Conservation (phyloP, 2,329 filamentous ascomycete species). For the Trichoderma sp. region DNA sequence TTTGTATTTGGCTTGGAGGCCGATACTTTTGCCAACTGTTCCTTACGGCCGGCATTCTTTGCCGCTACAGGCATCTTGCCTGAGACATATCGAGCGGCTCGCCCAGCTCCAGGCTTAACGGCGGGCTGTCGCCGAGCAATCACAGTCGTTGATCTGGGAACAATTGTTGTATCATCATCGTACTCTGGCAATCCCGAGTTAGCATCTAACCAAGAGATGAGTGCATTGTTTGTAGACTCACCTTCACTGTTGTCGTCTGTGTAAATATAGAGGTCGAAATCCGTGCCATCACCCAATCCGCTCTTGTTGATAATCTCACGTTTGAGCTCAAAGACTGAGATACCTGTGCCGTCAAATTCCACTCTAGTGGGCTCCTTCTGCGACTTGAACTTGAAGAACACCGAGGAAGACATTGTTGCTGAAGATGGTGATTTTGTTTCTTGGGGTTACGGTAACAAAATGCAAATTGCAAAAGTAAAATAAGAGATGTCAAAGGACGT, state of each 20-base stretch:
- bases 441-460: conserved; percentile 28
- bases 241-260: conserved; percentile 89
- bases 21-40: conserved; percentile 60
- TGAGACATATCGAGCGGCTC: conserved; percentile 91
- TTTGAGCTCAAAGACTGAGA: conserved; percentile 98
- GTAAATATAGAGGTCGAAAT: conserved; percentile 95
- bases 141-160: conserved; percentile 91
- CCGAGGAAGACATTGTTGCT: conserved; percentile 83
- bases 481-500: conserved; percentile 23
- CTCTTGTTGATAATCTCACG: conserved; percentile 96
- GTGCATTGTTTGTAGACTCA: conserved; percentile 47
- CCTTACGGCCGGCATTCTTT: conserved; percentile 73
- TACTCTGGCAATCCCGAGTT: conserved; percentile 65
- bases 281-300: conserved; percentile 89
- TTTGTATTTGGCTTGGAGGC: conserved; percentile 57
- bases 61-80: conserved; percentile 92
- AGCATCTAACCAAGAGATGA: conserved; percentile 25
- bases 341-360: conserved; percentile 95
- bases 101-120: conserved; percentile 79
- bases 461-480: conserved; percentile 24
- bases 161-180: conserved; percentile 96
- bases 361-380: conserved; percentile 94
- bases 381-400: conserved; percentile 99
- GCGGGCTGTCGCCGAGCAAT: conserved; percentile 86
- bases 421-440: conserved; percentile 26